A percentile compares a stretch with the other conserved stretches of the same genome.
These are phyloP conservation scores for Diplosphaera chodatii DNA, from an alignment of 139 green algal genomes.

Conservation along the genomic window DNA sequence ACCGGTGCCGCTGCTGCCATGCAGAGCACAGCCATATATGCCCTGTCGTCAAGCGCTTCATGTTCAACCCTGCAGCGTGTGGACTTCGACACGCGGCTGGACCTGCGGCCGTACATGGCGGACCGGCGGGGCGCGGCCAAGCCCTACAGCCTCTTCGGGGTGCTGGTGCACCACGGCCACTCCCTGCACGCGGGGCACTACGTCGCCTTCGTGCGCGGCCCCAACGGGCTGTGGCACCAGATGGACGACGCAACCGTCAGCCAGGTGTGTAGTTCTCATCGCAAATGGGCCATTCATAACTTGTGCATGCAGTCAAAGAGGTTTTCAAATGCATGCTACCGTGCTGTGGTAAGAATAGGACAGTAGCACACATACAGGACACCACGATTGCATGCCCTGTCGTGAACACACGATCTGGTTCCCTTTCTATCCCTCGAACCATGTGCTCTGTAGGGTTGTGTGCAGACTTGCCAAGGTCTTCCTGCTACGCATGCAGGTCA, in stretches of 20 bases:
- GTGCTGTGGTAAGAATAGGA: no score
- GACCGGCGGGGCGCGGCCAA: constrained; percentile 4
- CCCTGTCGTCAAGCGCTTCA: background rate
- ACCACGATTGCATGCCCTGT: no score
- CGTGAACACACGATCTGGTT: no score
- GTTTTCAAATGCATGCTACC: no score
- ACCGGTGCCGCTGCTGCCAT: no score
- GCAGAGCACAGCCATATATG: no score
- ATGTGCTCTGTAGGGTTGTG: background rate
- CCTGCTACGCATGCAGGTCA: constrained; percentile 31
- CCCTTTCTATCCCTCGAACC: no score
- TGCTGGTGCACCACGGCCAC: constrained; percentile 87
- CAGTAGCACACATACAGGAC: no score
- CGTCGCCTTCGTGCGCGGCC: constrained; percentile 72
- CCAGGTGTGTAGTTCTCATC: constrained; percentile 14
- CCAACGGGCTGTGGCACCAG: constrained; percentile 75
- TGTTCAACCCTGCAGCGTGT: constrained; percentile 35
- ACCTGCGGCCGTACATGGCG: constrained; percentile 73
- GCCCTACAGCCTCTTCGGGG: constrained; percentile 78
- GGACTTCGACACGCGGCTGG: constrained; percentile 65
- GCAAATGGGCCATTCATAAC: no score
- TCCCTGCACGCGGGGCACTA: constrained; percentile 85
- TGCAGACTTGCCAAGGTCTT: background rate
- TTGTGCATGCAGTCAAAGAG: no score
- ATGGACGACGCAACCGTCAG: constrained; percentile 74